Conservation (phyloP, 305 asterid genomes). For the Solanum chacoense region DNA sequence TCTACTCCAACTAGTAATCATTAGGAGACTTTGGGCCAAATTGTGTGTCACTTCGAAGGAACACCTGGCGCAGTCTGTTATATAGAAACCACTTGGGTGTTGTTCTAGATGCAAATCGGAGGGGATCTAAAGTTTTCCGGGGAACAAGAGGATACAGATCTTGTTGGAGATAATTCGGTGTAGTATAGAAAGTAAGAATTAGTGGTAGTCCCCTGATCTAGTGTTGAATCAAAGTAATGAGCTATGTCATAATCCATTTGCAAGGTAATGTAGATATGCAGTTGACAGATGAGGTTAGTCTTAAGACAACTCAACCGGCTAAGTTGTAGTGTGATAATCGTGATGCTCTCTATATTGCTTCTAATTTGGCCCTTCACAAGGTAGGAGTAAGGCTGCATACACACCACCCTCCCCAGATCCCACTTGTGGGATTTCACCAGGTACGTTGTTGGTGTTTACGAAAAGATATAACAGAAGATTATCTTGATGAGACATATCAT, state of each 20-base stretch:
- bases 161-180: not conserved
- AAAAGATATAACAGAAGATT: not conserved
- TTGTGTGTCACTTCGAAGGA: not conserved
- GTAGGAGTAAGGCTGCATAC: not conserved
- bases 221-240: not conserved
- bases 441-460: not conserved
- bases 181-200: not conserved
- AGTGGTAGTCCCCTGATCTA: not conserved
- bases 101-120: not conserved
- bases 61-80: not conserved
- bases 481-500: not conserved
- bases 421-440: not conserved
- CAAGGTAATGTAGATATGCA: not conserved
- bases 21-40: not conserved
- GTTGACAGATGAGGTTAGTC: not conserved
- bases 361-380: not conserved
- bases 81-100: not conserved
- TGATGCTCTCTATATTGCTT: not conserved
- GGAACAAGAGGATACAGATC: not conserved
- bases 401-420: not conserved
- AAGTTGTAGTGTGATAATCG: not conserved
- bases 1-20: not conserved
- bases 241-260: not conserved
- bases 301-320: not conserved
- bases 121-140: not conserved